Base-by-base conservation (phyloP, 257 asterid genomes). In the Solanum pennellii region DNA sequence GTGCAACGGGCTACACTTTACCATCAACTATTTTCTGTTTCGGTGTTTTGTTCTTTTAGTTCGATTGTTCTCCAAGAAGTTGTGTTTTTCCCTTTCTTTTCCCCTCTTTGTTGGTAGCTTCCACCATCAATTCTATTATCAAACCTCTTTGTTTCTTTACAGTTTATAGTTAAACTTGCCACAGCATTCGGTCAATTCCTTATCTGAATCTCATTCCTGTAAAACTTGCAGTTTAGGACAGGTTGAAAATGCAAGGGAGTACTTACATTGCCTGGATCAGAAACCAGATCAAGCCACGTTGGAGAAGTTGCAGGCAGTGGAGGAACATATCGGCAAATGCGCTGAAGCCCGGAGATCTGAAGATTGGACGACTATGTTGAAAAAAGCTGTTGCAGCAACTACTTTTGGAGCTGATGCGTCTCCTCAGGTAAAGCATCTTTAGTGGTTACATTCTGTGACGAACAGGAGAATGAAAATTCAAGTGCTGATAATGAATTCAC, bases 381-480 rank as follows among this genome's bases (percentile, higher is more conserved):
- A 91, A 88, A 98, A 95, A 90, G 95, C 89, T 23, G 97, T 94
- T 86, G 93, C 92, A 39, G 94, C 96, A 88, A 92, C 93, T 87
- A 90, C 93, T 82, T 92, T 94, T 41, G 98, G 98, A 66, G 98
- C 95, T 35, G 94, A 91, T 90, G 82, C 90, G 52, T 94, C 98
- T 56, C 95, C 98, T 87, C 98, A 94, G 98, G 99, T 94, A 83
- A 60, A 86, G 83, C 31, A 37, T 39, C 86, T 83, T 60, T 68
- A 88, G 12, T 39, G 68, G 33, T 9, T 76, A 79, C 77, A 37
- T 65, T 74, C 27, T 16, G 41, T 86, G 49, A 66, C 5, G 14
- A 83, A 75, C 21, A 45, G 15, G 21, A 66, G 44, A n/a, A 76
- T 49, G 59, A 49, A 45, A 74, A 45, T 27, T 49, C 44, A 29